Evolutionary conservation across 2,329 filamentous ascomycete genomes (phyloP).

Genomic region (Ophiostoma himal-ulmi): DNA sequence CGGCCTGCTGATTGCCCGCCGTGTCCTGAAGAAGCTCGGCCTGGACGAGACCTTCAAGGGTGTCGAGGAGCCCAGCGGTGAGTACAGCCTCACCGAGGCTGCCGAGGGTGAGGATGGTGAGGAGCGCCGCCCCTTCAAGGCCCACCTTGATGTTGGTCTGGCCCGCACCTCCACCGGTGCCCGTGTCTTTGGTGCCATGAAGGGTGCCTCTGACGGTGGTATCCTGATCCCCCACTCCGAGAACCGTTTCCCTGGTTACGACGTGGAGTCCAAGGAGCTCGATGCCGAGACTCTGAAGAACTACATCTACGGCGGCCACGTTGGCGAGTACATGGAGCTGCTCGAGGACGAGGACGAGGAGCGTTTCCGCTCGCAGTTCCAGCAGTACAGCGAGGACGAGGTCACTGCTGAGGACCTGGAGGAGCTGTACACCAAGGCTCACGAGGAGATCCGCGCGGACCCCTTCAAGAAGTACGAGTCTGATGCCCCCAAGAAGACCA

Average conservation of each 20-base stretch:
- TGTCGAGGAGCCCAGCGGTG: slow-evolving; percentile 94
- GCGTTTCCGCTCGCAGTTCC: slow-evolving; percentile 98
- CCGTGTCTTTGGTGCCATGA: slow-evolving; percentile 98
- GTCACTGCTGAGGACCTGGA: slow-evolving; percentile 94
- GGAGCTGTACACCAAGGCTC: slow-evolving; percentile 91
- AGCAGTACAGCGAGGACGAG: slow-evolving; percentile 94
- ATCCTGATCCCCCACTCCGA: slow-evolving; percentile 96
- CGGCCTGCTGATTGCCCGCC: slow-evolving; percentile 93
- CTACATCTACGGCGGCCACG: slow-evolving; percentile 98
- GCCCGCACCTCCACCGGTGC: slow-evolving; percentile 95
- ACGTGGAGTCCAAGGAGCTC: slow-evolving; percentile 96
- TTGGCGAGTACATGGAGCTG: slow-evolving; percentile 99
- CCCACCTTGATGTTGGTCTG: slow-evolving; percentile 96
- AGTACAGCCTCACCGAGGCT: slow-evolving; percentile 93
- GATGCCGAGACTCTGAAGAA: slow-evolving; percentile 94
- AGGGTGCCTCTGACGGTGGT: slow-evolving; percentile 98
- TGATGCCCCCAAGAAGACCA: slow-evolving; percentile 81
- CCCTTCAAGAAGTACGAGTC: slow-evolving; percentile 87
- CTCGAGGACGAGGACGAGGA: slow-evolving; percentile 99
- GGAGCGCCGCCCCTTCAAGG: slow-evolving; percentile 94
- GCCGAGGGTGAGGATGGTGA: slow-evolving; percentile 83
- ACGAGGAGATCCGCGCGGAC: slow-evolving; percentile 95
- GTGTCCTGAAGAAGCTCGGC: slow-evolving; percentile 93
- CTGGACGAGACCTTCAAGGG: slow-evolving; percentile 88
- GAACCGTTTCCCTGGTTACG: slow-evolving; percentile 98